Base-by-base conservation (phyloP, 768 basidiomycete genomes). In the Kockovaella imperatae region DNA sequence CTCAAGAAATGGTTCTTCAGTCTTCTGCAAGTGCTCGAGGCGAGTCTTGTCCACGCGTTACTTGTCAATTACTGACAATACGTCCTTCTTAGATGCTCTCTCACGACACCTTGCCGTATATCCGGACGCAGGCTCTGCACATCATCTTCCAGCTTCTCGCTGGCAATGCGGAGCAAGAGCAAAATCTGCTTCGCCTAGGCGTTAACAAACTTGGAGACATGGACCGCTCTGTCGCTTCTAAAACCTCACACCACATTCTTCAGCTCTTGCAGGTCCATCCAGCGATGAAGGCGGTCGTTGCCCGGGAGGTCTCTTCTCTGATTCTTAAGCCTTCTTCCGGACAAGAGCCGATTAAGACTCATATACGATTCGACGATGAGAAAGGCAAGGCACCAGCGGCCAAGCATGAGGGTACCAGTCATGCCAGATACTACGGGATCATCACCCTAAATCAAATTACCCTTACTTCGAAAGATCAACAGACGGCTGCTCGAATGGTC, bases 1-100 rank as follows among this genome's bases (percentile, higher is more conserved):
- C 69, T 96, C 42, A 99, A 99, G 73, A 90, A 89, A 56, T 97
- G 84, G 70, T 96, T 95, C 74, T 97, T 93, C 73, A 82, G 83
- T 2, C 71, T 95, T 31, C 78, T 97, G 3, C 87, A 93, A 67
- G 80, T 86, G 31, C 79, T 96, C 15, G 93, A 99, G 79, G 87
- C 85, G 34, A 35, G 75, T 60, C 0, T 21, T 32, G 31, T 32
- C 31, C 18, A 10, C 10, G 11, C 11, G 36, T 11, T 10, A 8
- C 36, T 8, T 11, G 18, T 10, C 8, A 38, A 38, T 13, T 48
- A 23, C 42, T 47, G 35, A 50, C 55, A 32, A 14, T 7, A 3
- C 24, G n/a, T n/a, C n/a, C n/a, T n/a, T n/a, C 34, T 5, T 52
- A 89, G 87, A 78, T 77, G 2, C 77, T 91, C 41, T 83, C 86